phyloP scores from a whole-genome alignment of 495 filamentous ascomycete species.

The Neurospora tetrasperma region DNA sequence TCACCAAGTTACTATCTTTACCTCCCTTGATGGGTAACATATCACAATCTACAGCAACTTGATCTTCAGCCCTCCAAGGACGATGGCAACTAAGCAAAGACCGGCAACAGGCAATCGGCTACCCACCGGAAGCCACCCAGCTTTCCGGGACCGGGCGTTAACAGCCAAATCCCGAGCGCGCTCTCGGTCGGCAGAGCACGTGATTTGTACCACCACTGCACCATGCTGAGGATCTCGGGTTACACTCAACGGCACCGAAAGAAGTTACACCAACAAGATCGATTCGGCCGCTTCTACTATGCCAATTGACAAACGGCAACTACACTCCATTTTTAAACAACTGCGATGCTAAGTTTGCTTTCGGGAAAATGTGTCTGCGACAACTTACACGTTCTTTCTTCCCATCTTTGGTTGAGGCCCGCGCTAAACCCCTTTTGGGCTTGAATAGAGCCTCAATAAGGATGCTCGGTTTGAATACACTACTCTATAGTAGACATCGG shows the following conservation, averaged over 20 bases:
- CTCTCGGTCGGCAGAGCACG: neutral
- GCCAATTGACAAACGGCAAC: neutral
- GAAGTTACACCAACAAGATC: neutral
- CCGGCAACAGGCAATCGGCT: neutral
- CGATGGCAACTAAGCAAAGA: neutral
- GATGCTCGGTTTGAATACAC: neutral
- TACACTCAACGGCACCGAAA: neutral
- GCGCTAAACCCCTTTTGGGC: conserved; percentile 16
- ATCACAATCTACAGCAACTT: neutral
- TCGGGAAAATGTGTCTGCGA: neutral
- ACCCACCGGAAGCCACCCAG: neutral
- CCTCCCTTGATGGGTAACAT: neutral
- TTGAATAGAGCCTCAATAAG: conserved; percentile 29
- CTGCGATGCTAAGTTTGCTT: neutral
- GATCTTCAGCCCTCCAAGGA: neutral
- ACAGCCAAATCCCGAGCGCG: neutral
- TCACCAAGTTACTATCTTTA: neutral
- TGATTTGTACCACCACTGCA: neutral
- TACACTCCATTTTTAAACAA: neutral
- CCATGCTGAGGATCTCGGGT: neutral
- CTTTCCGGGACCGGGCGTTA: neutral
- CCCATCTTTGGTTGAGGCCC: neutral
- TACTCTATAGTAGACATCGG: neutral
- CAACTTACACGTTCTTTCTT: neutral
- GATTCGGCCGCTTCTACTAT: neutral